Evolutionary conservation across 768 basidiomycete species (phyloP), one percentile per base, ranked within the genome.

Genomic region (Mycena filopes): DNA sequence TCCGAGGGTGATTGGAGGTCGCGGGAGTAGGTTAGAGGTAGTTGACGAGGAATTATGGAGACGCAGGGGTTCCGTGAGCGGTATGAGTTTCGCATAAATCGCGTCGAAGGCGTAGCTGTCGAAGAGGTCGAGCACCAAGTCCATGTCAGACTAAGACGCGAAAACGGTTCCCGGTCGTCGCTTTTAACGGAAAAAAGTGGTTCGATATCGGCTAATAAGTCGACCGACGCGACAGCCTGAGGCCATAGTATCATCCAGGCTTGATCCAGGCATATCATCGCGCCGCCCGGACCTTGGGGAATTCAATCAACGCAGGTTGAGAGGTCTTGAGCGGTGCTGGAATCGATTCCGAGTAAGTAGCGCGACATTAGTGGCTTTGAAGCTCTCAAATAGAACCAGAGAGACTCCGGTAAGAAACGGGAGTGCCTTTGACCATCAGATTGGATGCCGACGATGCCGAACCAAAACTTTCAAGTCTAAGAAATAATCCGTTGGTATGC

Each of bases 41-140:
- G 77, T 70, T 46, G 82, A 72, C 11, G 84, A 78, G 47, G 76
- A 78, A 60, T 86, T 87, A 42, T 80, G 67, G 31, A 79, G 70
- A 40, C 73, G 69, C 51, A 70, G 59, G 11, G 78, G 60, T 23
- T 75, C 75, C 38, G 82, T 81, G 66, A 86, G 77, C 3, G 95
- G 96, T 51, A 95, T 81, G 66, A 94, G 75, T 55, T 81, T 82
- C 3, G 93, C 88, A 85, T 91, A 98, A n/a, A 89, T 76, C 49
- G 79, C 80, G 87, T 98, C 96, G 70, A 98, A 82, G 49, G 92
- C 28, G 73, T 83, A 84, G 33, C 90, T 84, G 80, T 98, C 95
- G 43, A 83, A 83, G 67, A 90, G 48, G 67, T 82, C 63, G 51
- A 98, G 87, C n/a, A 96, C 80, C 75, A 93, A 75, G 81, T 98